Conservation (phyloP, 805 yeast species). For the Hanseniaspora occidentalis region DNA sequence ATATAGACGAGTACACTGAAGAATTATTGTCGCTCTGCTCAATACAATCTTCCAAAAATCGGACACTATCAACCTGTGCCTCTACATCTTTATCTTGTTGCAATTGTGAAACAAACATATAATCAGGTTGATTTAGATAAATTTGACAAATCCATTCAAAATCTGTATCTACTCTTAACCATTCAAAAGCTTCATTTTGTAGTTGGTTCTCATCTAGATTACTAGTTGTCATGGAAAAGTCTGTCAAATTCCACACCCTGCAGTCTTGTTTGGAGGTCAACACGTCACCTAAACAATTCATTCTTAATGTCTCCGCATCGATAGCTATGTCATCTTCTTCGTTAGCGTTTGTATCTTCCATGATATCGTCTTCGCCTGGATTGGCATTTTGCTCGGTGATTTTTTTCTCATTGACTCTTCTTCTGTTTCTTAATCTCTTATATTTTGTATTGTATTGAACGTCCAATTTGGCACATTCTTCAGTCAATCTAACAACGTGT, state of each 20-base stretch:
- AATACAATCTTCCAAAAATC: conserved; percentile 46
- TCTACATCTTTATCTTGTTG: conserved; percentile 94
- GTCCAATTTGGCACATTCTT: conserved; percentile 73
- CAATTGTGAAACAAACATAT: conserved; percentile 87
- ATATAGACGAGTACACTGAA: conserved; percentile 56
- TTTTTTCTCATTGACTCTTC: conserved; percentile 7
- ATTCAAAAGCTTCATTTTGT: conserved; percentile 79
- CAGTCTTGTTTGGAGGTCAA: conserved; percentile 49
- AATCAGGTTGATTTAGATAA: conserved; percentile 78
- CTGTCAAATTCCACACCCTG: conserved; percentile 58
- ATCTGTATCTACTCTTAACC: conserved; percentile 97
- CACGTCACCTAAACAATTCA: conserved; percentile 67
- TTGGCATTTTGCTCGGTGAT: conserved; percentile 5
- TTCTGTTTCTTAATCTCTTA: conserved; percentile 48
- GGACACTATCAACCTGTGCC: conserved; percentile 80
- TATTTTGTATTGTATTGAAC: conserved; percentile 92
- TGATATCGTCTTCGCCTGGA: no score
- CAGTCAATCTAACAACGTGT: conserved; percentile 87
- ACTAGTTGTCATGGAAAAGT: conserved; percentile 42
- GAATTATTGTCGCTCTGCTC: conserved; percentile 37
- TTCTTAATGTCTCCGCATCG: conserved; percentile 28
- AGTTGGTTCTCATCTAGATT: conserved; percentile 18
- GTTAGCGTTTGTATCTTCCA: conserved; percentile 14
- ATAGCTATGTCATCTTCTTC: conserved; percentile 16
- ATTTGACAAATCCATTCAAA: conserved; percentile 89